These are phyloP conservation scores for Lagenidium sp. DNA, from an alignment of 352 stramenopile genomes.

Conservation along the genomic window DNA sequence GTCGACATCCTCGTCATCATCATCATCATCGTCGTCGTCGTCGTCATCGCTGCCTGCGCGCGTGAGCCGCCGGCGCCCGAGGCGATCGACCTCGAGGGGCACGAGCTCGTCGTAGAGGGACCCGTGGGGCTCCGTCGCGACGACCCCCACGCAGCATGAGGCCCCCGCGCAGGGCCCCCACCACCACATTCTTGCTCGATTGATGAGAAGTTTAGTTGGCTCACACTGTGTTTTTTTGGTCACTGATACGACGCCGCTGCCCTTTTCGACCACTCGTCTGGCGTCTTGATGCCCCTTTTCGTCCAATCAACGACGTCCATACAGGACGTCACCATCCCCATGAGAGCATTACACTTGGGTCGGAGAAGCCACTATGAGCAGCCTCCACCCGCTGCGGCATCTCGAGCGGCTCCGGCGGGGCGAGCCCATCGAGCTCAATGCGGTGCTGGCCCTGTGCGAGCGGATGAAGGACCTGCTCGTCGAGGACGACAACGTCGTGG, in stretches of 20 bases:
- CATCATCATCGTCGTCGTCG: background rate
- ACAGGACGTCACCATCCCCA: background rate
- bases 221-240: too few species aligned
- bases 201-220: too few species aligned
- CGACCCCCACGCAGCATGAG: slow-evolving; percentile 35
- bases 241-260: too few species aligned
- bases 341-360: background rate
- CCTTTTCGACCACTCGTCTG: background rate
- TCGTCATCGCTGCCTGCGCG: background rate
- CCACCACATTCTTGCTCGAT: slow-evolving; percentile 69
- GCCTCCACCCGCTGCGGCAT: slow-evolving; percentile 14
- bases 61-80: background rate
- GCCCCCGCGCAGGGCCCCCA: slow-evolving; percentile 43
- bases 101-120: slow-evolving; percentile 36
- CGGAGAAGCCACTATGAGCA: slow-evolving; percentile 5
- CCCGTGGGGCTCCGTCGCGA: slow-evolving; percentile 2
- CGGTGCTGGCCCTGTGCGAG: slow-evolving; percentile 85
- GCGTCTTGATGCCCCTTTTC: background rate
- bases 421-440: slow-evolving; percentile 80
- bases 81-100: slow-evolving; percentile 1
- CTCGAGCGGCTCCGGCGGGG: slow-evolving; percentile 69
- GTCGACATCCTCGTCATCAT: too few species aligned
- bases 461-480: slow-evolving; percentile 85
- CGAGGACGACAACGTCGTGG: slow-evolving; percentile 80
- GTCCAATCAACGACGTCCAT: background rate